These are phyloP conservation scores for Cercospora sojina DNA, from an alignment of 2,329 filamentous ascomycete genomes.

Conservation along the genomic window DNA sequence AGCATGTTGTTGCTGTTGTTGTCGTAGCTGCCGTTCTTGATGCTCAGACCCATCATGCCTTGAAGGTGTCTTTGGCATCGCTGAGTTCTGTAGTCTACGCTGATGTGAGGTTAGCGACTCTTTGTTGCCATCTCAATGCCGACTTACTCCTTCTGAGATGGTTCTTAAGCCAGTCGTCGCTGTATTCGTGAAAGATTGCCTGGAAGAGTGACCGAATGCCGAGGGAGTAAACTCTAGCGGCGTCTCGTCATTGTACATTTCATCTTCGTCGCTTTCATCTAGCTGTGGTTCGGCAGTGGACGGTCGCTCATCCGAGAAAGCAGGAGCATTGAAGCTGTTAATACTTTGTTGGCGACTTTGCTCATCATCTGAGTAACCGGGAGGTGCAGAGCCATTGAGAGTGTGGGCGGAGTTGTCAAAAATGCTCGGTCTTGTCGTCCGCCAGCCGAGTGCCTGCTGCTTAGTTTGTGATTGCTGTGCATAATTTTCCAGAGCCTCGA, in stretches of 20 bases:
- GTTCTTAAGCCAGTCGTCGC: slow-evolving; percentile 18
- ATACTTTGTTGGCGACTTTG: slow-evolving; percentile 14
- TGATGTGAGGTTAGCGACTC: slow-evolving; percentile 26
- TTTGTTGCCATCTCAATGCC: slow-evolving; percentile 5
- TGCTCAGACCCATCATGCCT: not conserved
- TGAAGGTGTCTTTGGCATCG: not conserved
- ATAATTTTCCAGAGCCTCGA: slow-evolving; percentile 77
- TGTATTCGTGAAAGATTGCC: slow-evolving; percentile 10
- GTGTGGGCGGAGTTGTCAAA: slow-evolving; percentile 23
- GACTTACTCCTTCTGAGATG: slow-evolving; percentile 15
- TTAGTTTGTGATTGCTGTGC: slow-evolving; percentile 35
- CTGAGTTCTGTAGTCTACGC: slow-evolving; percentile 17
- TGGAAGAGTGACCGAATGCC: slow-evolving; percentile 24
- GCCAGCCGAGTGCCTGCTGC: slow-evolving; percentile 26
- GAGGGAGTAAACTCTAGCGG: slow-evolving; percentile 20
- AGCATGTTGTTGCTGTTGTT: slow-evolving; percentile 9
- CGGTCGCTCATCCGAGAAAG: slow-evolving; percentile 26
- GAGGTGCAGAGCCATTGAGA: slow-evolving; percentile 29
- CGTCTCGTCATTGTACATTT: slow-evolving; percentile 24
- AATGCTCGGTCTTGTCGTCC: slow-evolving; percentile 24
- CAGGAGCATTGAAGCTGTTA: slow-evolving; percentile 21
- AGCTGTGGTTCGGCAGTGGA: slow-evolving; percentile 30
- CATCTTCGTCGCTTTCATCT: slow-evolving; percentile 34
- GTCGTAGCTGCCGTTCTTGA: slow-evolving; percentile 2
- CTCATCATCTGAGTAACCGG: slow-evolving; percentile 35